Conservation (phyloP, 2,329 filamentous ascomycete species). For the Ophiosphaerella korrae region DNA sequence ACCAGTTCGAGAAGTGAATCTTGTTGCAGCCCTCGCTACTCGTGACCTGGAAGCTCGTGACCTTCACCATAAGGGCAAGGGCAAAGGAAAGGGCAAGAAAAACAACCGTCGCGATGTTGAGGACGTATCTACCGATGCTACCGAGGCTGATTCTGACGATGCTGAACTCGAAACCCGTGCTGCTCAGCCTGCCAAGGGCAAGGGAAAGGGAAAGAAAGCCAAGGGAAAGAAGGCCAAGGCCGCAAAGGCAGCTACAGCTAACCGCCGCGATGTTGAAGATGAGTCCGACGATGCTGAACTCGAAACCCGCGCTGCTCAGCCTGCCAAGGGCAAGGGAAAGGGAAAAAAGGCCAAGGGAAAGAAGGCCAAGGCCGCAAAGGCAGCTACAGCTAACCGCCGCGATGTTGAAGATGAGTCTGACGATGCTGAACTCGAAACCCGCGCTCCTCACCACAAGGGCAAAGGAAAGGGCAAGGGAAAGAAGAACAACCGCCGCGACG, state of each 20-base stretch:
- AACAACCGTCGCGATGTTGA: background rate
- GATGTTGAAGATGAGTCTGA: background rate
- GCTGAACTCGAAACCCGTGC: conserved; percentile 1
- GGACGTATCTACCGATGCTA: background rate
- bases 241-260: background rate
- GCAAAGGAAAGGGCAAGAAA: background rate
- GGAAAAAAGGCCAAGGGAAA: conserved; percentile 6
- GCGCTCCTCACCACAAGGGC: conserved; percentile 22
- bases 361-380: too few relatives aligned
- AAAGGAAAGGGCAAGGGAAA: conserved; percentile 15
- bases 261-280: conserved; percentile 1
- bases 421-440: background rate
- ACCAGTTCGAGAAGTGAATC: conserved; percentile 21
- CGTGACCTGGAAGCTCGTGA: conserved; percentile 18
- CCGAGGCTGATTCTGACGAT: background rate
- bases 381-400: too few relatives aligned
- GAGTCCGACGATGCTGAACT: background rate
- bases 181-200: conserved; percentile 21
- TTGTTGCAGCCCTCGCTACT: conserved; percentile 26
- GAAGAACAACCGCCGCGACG: conserved; percentile 4
- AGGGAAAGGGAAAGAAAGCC: background rate
- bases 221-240: background rate
- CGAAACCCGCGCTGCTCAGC: background rate
- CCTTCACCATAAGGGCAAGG: conserved; percentile 1
- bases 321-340: conserved; percentile 19